Base-by-base conservation (phyloP, 2,329 filamentous ascomycete species). In the Aspergillus terreus region DNA sequence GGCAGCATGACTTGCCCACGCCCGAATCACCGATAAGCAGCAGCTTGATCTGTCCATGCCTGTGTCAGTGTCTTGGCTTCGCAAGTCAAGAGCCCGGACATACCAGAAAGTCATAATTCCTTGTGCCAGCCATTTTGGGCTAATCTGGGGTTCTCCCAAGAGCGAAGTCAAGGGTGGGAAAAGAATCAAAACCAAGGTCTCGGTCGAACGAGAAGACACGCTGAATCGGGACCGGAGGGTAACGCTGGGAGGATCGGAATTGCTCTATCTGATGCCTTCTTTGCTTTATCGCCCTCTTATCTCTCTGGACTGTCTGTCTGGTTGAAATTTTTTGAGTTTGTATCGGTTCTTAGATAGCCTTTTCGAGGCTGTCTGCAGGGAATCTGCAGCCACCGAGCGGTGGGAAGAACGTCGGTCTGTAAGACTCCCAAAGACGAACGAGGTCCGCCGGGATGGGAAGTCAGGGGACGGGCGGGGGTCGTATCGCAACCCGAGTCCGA, bases 21-120 rank as follows among this genome's bases (percentile, higher is more conserved):
- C 92, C 92, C 46, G 91, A 96, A 80, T 96, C 92, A 74, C 92
- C 92, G 74, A 96, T 96, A 70, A 96, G 84, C 70, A 96, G 84
- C 59, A 96, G 84, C 80, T 96, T 96, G 82, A 96, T 96, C 92
- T 96, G 67, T 58, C 40, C 11, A 25, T 63, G 45, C 47, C 44
- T 46, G 32, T 46, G 49, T 60, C 55, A 63, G 64, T 54, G 42
- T 54, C 49, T 40, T 30, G 7, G 27, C 10, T 10, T 32, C 21
- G 25, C 14, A 55, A 23, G 25, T 14, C 30, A 15, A 23, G 30
- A 17, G 27, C 23, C 14, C 35, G 17, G 27, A 75, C 86, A 70
- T 86, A 97, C 92, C 77, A 99, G 82, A 76, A 97, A 97, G 76
- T 99, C 94, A 78, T 99, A 99, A 81, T 99, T 99, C 76, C 94